phyloP scores from a whole-genome alignment of 345 rosid genomes.

The Corymbia maculata region DNA sequence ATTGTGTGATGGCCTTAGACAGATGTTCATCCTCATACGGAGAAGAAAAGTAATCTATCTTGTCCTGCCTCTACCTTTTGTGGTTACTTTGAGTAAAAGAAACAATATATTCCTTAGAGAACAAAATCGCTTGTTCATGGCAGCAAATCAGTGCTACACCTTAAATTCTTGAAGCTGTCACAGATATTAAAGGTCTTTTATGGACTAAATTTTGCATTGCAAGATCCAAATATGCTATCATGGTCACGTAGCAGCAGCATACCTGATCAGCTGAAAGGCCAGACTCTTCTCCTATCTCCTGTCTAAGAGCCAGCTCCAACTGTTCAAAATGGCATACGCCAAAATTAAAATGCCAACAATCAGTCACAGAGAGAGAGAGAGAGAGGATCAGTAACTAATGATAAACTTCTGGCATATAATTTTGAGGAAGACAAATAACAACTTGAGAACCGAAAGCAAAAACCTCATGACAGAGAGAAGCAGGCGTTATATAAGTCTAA shows the following conservation, averaged over 20 bases:
- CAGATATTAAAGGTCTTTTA: not conserved
- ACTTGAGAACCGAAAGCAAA: not conserved
- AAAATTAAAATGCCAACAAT: not conserved
- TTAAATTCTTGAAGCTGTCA: not conserved
- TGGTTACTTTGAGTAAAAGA: not conserved
- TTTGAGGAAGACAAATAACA: not conserved
- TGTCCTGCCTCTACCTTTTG: not conserved
- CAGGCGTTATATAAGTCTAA: not conserved
- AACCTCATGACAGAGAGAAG: not conserved
- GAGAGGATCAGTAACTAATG: not conserved
- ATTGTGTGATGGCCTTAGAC: not conserved
- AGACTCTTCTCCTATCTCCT: constrained; percentile 41
- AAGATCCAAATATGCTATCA: not conserved
- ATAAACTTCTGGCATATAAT: not conserved
- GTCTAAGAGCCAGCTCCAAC: constrained; percentile 73
- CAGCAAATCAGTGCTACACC: not conserved
- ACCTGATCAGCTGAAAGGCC: constrained; percentile 53
- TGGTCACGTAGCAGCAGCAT: not conserved
- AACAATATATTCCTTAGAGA: not conserved
- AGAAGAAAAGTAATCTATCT: not conserved
- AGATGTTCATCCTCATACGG: not conserved
- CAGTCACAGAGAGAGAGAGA: not conserved
- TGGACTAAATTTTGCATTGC: not conserved
- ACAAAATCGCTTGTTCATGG: not conserved
- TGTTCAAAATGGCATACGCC: constrained; percentile 11